Conservation (phyloP, 2,329 filamentous ascomycete species). For the Colletotrichum coccodes region DNA sequence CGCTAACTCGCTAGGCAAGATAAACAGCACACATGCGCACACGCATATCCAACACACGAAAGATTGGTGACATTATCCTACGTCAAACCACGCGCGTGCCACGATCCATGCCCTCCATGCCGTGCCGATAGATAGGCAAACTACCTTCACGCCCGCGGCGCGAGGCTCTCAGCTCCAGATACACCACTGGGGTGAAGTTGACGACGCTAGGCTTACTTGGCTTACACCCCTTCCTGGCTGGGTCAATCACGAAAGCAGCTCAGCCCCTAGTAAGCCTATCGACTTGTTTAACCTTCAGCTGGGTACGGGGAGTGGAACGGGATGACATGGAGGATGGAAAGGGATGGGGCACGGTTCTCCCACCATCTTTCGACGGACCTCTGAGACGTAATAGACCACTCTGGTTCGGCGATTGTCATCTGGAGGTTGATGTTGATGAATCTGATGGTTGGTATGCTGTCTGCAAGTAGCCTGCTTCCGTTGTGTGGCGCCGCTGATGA, state of each 20-base stretch:
- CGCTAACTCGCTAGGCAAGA: background rate
- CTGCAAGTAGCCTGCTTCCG: background rate
- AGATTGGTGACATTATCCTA: background rate
- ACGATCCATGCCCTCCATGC: background rate
- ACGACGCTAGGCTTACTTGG: background rate
- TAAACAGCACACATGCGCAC: background rate
- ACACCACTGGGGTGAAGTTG: conserved; percentile 13
- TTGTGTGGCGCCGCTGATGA: background rate
- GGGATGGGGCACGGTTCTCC: background rate
- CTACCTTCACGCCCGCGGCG: conserved; percentile 25
- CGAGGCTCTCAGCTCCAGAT: background rate
- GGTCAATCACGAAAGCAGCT: background rate
- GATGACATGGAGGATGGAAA: background rate
- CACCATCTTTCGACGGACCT: background rate
- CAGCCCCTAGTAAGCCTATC: background rate
- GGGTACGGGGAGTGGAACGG: conserved; percentile 23
- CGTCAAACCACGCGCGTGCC: background rate
- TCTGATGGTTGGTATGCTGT: background rate
- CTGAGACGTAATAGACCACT: background rate
- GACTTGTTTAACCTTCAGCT: background rate
- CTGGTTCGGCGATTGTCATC: conserved; percentile 8
- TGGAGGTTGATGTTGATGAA: background rate
- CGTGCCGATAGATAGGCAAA: background rate
- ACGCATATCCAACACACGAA: background rate
- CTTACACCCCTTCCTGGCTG: background rate